A percentile compares a stretch with the other conserved stretches of the same genome.
phyloP scores from a whole-genome alignment of 176 grass and related monocot species.

The Thinopyrum elongatum region DNA sequence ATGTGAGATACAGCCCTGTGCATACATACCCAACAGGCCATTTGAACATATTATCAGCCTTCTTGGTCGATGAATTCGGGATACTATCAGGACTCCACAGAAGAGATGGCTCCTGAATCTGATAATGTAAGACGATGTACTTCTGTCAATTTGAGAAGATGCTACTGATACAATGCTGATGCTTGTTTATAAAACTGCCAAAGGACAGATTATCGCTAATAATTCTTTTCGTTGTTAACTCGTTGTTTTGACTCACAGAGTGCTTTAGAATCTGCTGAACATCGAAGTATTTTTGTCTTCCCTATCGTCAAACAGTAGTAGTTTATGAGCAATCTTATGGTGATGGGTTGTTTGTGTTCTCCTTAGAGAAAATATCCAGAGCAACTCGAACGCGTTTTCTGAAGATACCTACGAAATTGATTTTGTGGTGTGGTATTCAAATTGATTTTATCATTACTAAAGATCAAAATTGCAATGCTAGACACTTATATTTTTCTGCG shows the following conservation, averaged over 20 bases:
- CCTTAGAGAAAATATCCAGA: not conserved
- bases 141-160: not conserved
- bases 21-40: slow-evolving; percentile 15
- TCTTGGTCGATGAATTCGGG: slow-evolving; percentile 58
- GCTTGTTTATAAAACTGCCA: not conserved
- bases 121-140: slow-evolving; percentile 48
- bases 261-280: slow-evolving; percentile 35
- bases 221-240: not conserved
- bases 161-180: not conserved
- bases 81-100: slow-evolving; percentile 41
- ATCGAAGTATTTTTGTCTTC: slow-evolving; percentile 36
- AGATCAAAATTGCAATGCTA: no score
- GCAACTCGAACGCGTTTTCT: no score
- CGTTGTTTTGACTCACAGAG: slow-evolving; percentile 30
- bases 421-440: no score
- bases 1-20: slow-evolving; percentile 28
- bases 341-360: slow-evolving; percentile 41
- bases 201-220: not conserved
- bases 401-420: no score
- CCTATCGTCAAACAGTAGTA: slow-evolving; percentile 38
- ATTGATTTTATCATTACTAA: no score
- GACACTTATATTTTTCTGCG: no score
- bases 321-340: slow-evolving; percentile 27
- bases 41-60: slow-evolving; percentile 47
- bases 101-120: slow-evolving; percentile 33